These are phyloP conservation scores for Plasmodium falciparum DNA, from an alignment of 169 alveolate genomes.

Conservation along the genomic window DNA sequence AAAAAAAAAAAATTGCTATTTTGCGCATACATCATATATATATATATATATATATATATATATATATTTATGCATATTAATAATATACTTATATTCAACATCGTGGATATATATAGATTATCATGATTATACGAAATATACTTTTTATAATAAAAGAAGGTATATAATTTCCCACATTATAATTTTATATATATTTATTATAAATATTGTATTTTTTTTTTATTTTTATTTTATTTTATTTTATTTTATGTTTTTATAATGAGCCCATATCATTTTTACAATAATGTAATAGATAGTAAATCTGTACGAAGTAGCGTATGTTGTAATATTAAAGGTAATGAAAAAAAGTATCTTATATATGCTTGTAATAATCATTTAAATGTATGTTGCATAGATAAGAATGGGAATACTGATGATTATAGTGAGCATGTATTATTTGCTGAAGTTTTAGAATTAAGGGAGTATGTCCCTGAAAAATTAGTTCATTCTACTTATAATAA, in stretches of 20 bases:
- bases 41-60: too few relatives aligned
- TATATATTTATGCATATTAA: too few relatives aligned
- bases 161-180: too few relatives aligned
- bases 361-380: slow-evolving; percentile 45
- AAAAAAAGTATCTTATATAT: slow-evolving; percentile 34
- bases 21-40: too few relatives aligned
- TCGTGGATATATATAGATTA: too few relatives aligned
- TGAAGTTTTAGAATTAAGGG: slow-evolving; percentile 45
- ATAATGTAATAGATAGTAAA: slow-evolving; percentile 46
- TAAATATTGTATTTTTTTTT: too few relatives aligned
- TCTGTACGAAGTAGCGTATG: slow-evolving; percentile 57
- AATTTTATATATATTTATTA: too few relatives aligned
- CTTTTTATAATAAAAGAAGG: too few relatives aligned
- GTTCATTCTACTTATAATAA: background rate
- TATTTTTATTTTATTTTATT: too few relatives aligned
- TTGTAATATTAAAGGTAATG: slow-evolving; percentile 50
- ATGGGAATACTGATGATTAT: slow-evolving; percentile 51
- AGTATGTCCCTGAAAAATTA: slow-evolving; percentile 64
- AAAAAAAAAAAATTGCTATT: too few relatives aligned
- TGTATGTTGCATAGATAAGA: slow-evolving; percentile 47
- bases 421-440: slow-evolving; percentile 47
- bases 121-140: too few relatives aligned
- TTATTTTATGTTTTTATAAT: background rate
- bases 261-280: slow-evolving; percentile 52
- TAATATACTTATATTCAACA: too few relatives aligned